Base-by-base conservation (phyloP, 768 basidiomycete genomes). In the Termitomyces eurrhizus region DNA sequence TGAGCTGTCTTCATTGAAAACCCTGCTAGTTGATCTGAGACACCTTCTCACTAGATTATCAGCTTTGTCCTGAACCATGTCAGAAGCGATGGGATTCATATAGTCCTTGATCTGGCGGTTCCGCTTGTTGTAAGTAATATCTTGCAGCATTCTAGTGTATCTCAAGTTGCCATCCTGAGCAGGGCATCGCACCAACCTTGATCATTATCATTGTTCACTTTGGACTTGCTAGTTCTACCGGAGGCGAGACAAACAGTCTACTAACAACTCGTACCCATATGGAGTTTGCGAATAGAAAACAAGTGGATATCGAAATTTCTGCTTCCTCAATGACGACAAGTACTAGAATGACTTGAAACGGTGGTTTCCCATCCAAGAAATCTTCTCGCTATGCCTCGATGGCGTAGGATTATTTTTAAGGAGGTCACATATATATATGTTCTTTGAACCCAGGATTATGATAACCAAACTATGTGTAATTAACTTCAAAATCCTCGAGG, bases 121-220 rank as follows among this genome's bases (percentile, higher is more conserved):
- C 65, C 65, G 14, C 50, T 66, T 29, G 61, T 61, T 35, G 65
- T 66, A 41, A 48, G 57, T 11, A 16, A 4, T 8, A 41, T 14
- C 14, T 5, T 39, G 5, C 14, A 14, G 5, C 39, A 14, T 4
- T 39, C n/a, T 16, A 16, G 5, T 26, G 3, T 21, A 8, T 44
- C 9, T 24, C 18, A 52, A 32, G 8, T 55, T 29, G 8, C 32
- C 35, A 7, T 45, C 37, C 13, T 5, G 33, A 29, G 21, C 33
- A 66, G 65, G 65, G 65, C 4, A 64, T 66, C n/a, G 42, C 64
- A n/a, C 63, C 65, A 26, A 66, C 64, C 33, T 54, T 65, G 13
- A 65, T 63, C 48, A 67, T 63, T 39, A 62, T 65, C 29, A 46
- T 60, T n/a, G 62, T 65, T 35, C 63, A 65, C 35, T 66, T 66